phyloP scores from a whole-genome alignment of 1,284 basidiomycete species.

The Kalmanozyma brasiliensis region DNA sequence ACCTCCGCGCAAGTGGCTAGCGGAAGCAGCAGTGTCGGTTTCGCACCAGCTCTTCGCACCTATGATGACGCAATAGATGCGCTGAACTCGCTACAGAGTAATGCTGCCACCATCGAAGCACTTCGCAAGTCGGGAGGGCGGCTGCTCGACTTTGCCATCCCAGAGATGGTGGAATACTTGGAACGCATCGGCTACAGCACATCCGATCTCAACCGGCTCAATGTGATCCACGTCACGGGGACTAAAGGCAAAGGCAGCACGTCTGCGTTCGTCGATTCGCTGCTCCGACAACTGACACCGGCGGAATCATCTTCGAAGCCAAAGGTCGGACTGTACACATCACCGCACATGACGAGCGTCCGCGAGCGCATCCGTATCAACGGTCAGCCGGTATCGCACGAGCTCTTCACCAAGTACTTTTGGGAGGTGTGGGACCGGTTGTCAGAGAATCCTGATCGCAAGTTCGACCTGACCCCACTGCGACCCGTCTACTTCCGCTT shows the following conservation, averaged over 20 bases:
- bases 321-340: constrained; percentile 84
- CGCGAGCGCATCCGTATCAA: constrained; percentile 95
- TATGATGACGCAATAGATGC: constrained; percentile 81
- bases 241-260: constrained; percentile 99
- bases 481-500: constrained; percentile 96
- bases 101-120: constrained; percentile 88
- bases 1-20: background rate
- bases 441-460: constrained; percentile 72
- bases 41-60: constrained; percentile 8
- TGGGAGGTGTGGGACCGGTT: constrained; percentile 96
- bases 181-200: constrained; percentile 84
- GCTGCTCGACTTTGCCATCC: constrained; percentile 78
- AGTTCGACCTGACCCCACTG: constrained; percentile 71
- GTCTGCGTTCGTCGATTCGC: constrained; percentile 78
- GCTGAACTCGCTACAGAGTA: constrained; percentile 92
- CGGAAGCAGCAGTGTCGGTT: constrained; percentile 1
- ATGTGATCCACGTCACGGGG: constrained; percentile 95
- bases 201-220: constrained; percentile 83
- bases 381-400: constrained; percentile 87
- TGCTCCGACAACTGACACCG: constrained; percentile 53
- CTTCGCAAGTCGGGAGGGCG: constrained; percentile 80
- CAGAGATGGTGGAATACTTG: constrained; percentile 91
- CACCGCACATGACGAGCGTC: constrained; percentile 94
- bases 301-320: constrained; percentile 37
- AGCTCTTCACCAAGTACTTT: constrained; percentile 88